These are phyloP conservation scores for Asparagopsis taxiformis DNA, from an alignment of 31 red algal genomes.

Conservation along the genomic window DNA sequence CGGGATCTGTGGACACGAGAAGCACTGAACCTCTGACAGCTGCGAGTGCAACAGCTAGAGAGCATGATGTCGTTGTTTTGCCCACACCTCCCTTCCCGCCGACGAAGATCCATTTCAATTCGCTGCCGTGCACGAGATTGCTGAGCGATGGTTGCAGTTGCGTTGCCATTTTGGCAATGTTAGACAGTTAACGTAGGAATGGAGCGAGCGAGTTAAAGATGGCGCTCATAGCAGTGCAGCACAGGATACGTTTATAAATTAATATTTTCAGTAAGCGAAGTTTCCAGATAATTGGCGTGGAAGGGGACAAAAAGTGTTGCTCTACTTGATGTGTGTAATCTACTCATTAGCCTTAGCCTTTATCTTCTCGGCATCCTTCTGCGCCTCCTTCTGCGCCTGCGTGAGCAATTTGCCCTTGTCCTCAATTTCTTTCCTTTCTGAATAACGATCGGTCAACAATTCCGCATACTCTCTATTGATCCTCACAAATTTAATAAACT, in stretches of 20 bases:
- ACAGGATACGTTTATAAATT: too few species aligned
- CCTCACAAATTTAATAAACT: conserved; percentile 65
- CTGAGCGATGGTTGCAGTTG: conserved; percentile 26
- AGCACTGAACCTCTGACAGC: conserved; percentile 29
- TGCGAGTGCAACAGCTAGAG: conserved; percentile 68
- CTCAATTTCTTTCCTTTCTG: conserved; percentile 79
- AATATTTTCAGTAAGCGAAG: too few species aligned
- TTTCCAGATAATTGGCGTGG: too few species aligned
- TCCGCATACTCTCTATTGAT: conserved; percentile 57
- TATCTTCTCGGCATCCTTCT: conserved; percentile 33
- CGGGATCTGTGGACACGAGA: conserved; percentile 95
- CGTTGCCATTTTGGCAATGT: neutral
- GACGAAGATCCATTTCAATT: conserved; percentile 92
- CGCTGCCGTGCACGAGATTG: conserved; percentile 43
- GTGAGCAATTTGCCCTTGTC: conserved; percentile 80
- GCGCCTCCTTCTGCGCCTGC: conserved; percentile 80
- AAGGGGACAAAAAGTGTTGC: too few species aligned
- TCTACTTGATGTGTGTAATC: too few species aligned
- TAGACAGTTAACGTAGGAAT: too few species aligned
- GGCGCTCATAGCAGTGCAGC: too few species aligned
- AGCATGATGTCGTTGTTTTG: conserved; percentile 91
- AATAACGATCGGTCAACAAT: conserved; percentile 71
- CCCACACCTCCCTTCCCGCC: conserved; percentile 94
- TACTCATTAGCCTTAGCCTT: conserved; percentile 68
- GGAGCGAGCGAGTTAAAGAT: too few species aligned